Percentiles rank a stretch among this genome's conserved stretches.
phyloP scores from a whole-genome alignment of 441 rosid species.

The Aquilaria agallochum region DNA sequence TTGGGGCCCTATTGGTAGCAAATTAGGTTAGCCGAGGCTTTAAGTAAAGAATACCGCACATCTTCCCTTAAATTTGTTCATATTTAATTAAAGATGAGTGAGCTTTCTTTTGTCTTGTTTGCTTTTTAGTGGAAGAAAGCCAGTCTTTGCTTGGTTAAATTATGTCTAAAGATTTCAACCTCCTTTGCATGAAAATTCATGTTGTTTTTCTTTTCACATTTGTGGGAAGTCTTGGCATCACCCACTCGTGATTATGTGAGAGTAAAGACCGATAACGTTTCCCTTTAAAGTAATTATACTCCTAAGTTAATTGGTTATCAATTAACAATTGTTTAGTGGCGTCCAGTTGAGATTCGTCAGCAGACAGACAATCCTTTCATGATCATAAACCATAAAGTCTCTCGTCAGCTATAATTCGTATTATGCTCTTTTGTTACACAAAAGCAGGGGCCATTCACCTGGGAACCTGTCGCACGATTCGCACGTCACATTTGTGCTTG shows the following conservation, averaged over 20 bases:
- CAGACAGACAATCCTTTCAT: slow-evolving; percentile 2
- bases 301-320: neutral
- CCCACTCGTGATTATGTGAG: neutral
- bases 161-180: neutral
- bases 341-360: slow-evolving; percentile 14
- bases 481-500: too few species aligned
- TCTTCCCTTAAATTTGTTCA: slow-evolving; percentile 1
- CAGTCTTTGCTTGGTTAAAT: too few species aligned
- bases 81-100: slow-evolving; percentile 3
- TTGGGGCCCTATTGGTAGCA: too few species aligned
- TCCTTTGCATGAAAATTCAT: neutral
- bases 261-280: neutral
- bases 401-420: slow-evolving; percentile 13
- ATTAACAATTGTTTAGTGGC: slow-evolving; percentile 1
- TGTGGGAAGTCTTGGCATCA: slow-evolving; percentile 2
- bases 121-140: neutral
- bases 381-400: slow-evolving; percentile 32
- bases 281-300: neutral
- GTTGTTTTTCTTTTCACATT: neutral
- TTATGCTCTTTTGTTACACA: slow-evolving; percentile 2
- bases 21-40: neutral
- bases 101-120: slow-evolving; percentile 11
- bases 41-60: slow-evolving; percentile 1
- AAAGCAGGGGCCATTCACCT: slow-evolving; percentile 13
- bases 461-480: slow-evolving; percentile 12